Conservation (phyloP, 257 asterid species). For the Jaltomata sinuosa region DNA sequence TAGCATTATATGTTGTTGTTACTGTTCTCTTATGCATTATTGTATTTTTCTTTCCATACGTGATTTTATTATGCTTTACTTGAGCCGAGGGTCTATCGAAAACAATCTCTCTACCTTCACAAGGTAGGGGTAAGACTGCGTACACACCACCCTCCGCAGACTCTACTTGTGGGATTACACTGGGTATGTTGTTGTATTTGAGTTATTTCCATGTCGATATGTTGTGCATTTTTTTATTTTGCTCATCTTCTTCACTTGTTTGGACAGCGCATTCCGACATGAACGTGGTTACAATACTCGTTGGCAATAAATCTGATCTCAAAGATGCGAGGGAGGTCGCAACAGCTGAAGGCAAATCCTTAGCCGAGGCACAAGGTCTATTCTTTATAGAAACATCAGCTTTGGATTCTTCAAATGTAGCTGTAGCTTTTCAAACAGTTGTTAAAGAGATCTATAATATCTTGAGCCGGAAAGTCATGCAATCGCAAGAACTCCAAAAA, state of each 20-base stretch:
- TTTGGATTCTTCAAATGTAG: slow-evolving; percentile 79
- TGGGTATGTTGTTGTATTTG: no score
- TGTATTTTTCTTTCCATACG: not conserved
- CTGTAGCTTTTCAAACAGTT: slow-evolving; percentile 67
- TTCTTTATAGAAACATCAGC: slow-evolving; percentile 96
- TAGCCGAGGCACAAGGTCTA: slow-evolving; percentile 78
- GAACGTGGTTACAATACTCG: slow-evolving; percentile 88
- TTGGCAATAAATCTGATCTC: slow-evolving; percentile 88
- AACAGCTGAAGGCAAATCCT: slow-evolving; percentile 73
- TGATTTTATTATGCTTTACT: no score
- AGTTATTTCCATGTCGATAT: not conserved
- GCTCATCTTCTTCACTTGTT: not conserved
- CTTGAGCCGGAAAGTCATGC: slow-evolving; percentile 84
- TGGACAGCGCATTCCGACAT: slow-evolving; percentile 90
- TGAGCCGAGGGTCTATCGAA: no score
- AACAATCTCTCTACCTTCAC: no score
- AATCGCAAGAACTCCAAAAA: slow-evolving; percentile 75
- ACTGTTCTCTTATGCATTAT: no score
- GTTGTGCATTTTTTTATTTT: not conserved
- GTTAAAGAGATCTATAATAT: slow-evolving; percentile 78
- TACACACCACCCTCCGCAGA: no score
- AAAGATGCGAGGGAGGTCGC: slow-evolving; percentile 89
- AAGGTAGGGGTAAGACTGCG: no score
- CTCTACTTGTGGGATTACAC: no score
- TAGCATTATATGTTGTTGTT: no score